Conservation (phyloP, 805 yeast genomes). For the Kregervanrija pseudodelftensis region DNA sequence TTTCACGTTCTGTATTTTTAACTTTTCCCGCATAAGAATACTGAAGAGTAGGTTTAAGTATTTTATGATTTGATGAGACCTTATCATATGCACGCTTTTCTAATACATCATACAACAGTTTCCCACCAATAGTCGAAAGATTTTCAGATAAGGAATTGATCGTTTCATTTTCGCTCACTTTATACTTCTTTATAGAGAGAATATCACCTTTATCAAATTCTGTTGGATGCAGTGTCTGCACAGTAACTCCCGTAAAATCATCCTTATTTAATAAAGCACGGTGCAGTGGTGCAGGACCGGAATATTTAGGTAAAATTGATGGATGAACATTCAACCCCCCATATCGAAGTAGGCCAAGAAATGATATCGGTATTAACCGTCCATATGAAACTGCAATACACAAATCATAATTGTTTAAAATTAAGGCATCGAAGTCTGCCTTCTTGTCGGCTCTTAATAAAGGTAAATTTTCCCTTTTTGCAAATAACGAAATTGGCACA, state of each 20-base stretch:
- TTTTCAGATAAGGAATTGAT: slow-evolving; percentile 37
- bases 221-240: slow-evolving; percentile 85
- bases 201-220: slow-evolving; percentile 77
- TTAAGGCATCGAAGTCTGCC: slow-evolving; percentile 28
- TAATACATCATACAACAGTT: slow-evolving; percentile 42
- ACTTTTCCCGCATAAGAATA: slow-evolving; percentile 57
- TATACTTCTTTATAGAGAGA: slow-evolving; percentile 45
- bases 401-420: slow-evolving; percentile 38
- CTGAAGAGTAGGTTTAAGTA: slow-evolving; percentile 21
- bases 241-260: slow-evolving; percentile 66
- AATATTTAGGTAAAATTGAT: slow-evolving; percentile 69
- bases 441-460: slow-evolving; percentile 46
- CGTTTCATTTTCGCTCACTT: slow-evolving; percentile 38
- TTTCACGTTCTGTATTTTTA: slow-evolving; percentile 31
- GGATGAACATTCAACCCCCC: slow-evolving; percentile 94
- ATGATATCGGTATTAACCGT: slow-evolving; percentile 57
- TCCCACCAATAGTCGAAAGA: slow-evolving; percentile 58
- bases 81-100: slow-evolving; percentile 24
- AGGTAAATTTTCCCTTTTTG: slow-evolving; percentile 27
- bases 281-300: slow-evolving; percentile 91
- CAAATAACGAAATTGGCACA: slow-evolving; percentile 45
- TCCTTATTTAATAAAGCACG: slow-evolving; percentile 64
- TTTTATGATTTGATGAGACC: slow-evolving; percentile 4
- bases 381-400: slow-evolving; percentile 95
- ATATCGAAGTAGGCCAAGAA: slow-evolving; percentile 39